phyloP scores from a whole-genome alignment of 2,329 filamentous ascomycete species.

The Leptographium flavum region DNA sequence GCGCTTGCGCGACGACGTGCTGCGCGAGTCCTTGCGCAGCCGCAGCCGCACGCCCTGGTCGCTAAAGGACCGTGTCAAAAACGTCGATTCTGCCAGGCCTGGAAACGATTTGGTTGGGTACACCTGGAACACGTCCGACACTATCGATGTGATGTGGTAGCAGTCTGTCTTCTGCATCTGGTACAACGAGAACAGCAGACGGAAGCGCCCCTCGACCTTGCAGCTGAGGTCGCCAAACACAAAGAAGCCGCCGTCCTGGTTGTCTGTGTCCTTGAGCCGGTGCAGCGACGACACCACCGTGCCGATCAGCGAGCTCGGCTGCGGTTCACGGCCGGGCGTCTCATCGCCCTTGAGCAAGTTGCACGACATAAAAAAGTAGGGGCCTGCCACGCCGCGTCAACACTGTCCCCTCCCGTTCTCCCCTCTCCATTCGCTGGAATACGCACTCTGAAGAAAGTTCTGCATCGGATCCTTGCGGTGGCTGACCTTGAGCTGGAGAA shows the following conservation, averaged over 20 bases:
- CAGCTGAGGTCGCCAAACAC: constrained; percentile 84
- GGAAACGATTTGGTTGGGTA: constrained; percentile 49
- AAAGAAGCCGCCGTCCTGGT: constrained; percentile 71
- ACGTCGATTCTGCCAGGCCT: constrained; percentile 48
- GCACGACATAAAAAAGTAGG: constrained; percentile 34
- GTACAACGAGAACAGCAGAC: constrained; percentile 65
- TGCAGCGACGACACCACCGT: constrained; percentile 70
- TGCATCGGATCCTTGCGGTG: constrained; percentile 29
- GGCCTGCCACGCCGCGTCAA: constrained; percentile 18
- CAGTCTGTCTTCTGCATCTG: constrained; percentile 40
- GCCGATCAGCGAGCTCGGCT: constrained; percentile 47
- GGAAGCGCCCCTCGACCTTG: constrained; percentile 56
- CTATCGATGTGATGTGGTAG: constrained; percentile 24
- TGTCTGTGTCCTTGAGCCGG: constrained; percentile 63
- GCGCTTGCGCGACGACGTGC: constrained; percentile 33
- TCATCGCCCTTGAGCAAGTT: constrained; percentile 27
- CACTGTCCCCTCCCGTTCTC: no score
- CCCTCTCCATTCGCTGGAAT: background rate
- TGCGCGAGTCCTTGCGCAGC: constrained; percentile 67
- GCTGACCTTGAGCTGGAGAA: constrained; percentile 53
- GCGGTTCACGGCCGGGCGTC: constrained; percentile 23
- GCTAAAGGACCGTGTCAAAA: constrained; percentile 70
- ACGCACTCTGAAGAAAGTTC: constrained; percentile 44
- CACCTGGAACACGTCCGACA: constrained; percentile 56
- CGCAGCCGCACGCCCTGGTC: constrained; percentile 77